These are phyloP conservation scores for Atkinsonella hypoxylon DNA, from an alignment of 2,329 filamentous ascomycete genomes.

Conservation along the genomic window DNA sequence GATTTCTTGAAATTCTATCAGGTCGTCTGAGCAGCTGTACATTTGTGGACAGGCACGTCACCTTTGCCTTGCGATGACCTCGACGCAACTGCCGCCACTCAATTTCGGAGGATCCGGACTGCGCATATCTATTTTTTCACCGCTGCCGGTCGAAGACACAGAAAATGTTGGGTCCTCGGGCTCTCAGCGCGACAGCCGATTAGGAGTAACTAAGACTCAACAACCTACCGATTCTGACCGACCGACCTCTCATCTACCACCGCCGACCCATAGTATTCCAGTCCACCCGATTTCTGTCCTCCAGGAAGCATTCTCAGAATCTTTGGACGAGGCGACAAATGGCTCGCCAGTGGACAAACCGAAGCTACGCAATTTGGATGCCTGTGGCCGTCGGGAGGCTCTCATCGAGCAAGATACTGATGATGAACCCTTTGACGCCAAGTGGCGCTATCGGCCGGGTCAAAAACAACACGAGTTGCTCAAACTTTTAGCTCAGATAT, in stretches of 20 bases:
- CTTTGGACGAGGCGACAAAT: constrained; percentile 58
- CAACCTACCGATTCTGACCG: not conserved
- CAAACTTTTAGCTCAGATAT: constrained; percentile 85
- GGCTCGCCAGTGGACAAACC: constrained; percentile 33
- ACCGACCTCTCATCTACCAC: constrained; percentile 9
- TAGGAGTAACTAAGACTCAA: not conserved
- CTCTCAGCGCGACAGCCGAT: not conserved
- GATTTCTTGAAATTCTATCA: too few species aligned
- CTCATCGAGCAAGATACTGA: constrained; percentile 57
- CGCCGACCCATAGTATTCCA: constrained; percentile 15
- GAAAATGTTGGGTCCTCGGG: not conserved
- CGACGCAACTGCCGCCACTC: constrained; percentile 18
- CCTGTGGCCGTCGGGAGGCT: constrained; percentile 49
- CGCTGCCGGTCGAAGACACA: constrained; percentile 10
- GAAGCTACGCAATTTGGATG: constrained; percentile 41
- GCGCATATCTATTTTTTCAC: constrained; percentile 19
- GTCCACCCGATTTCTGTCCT: constrained; percentile 61
- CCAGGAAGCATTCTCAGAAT: constrained; percentile 76
- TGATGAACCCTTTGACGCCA: constrained; percentile 57
- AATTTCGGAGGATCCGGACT: constrained; percentile 17
- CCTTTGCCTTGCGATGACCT: constrained; percentile 14
- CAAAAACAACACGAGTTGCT: constrained; percentile 78
- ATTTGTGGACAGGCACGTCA: not conserved
- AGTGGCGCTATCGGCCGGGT: constrained; percentile 64
- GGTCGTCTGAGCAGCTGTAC: not conserved